phyloP scores from a whole-genome alignment of 1,139 yeast species.

The Scheffersomyces cryptocercus region DNA sequence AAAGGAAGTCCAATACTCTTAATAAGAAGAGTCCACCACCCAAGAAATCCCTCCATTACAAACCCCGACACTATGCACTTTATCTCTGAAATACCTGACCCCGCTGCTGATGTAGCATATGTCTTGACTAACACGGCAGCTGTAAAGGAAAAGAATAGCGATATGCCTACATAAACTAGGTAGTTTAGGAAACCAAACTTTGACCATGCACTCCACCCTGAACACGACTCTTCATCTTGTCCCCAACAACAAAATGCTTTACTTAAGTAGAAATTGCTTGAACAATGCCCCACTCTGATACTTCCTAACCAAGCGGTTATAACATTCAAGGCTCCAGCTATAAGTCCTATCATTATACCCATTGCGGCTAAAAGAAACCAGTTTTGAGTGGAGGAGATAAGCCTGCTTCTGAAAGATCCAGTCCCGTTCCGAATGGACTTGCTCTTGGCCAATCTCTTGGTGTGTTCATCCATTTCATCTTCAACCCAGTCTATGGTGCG shows the following conservation, averaged over 20 bases:
- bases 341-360: constrained; percentile 74
- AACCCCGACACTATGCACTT: constrained; percentile 95
- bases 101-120: constrained; percentile 91
- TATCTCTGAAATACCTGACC: constrained; percentile 95
- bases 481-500: constrained; percentile 83
- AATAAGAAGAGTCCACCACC: constrained; percentile 67
- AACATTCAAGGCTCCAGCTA: constrained; percentile 80
- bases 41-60: constrained; percentile 74
- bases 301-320: constrained; percentile 87
- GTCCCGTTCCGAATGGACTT: constrained; percentile 13
- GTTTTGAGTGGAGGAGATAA: constrained; percentile 55
- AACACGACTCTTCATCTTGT: constrained; percentile 46
- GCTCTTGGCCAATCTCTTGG: constrained; percentile 26
- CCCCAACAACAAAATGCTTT: constrained; percentile 83
- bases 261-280: constrained; percentile 67
- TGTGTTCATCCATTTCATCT: constrained; percentile 66
- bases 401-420: constrained; percentile 23
- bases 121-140: constrained; percentile 70
- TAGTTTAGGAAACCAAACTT: constrained; percentile 49
- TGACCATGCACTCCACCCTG: constrained; percentile 61
- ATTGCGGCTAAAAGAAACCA: constrained; percentile 77
- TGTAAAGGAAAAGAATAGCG: constrained; percentile 59
- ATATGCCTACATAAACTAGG: constrained; percentile 56
- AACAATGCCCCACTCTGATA: constrained; percentile 76
- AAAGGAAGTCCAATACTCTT: constrained; percentile 83